Conservation (phyloP, 768 basidiomycete species). For the Calvatia gigantea region DNA sequence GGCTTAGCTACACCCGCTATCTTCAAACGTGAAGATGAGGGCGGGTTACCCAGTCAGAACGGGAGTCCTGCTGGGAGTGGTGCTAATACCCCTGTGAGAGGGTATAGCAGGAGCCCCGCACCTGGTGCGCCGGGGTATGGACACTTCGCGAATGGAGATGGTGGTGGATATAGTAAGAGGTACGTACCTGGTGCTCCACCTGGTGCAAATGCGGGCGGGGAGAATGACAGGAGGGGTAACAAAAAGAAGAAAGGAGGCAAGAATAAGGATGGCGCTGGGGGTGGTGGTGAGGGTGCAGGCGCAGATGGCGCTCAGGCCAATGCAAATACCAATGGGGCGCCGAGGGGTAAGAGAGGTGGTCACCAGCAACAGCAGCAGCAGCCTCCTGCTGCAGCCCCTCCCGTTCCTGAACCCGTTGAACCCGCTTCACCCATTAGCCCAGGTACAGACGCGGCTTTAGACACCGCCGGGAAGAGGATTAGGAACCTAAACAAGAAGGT, state of each 20-base stretch:
- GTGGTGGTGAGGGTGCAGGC: constrained; percentile 38
- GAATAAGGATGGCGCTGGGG: constrained; percentile 26
- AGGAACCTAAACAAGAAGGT: constrained; percentile 97
- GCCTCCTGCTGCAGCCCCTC: constrained; percentile 22
- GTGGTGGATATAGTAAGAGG: constrained; percentile 37
- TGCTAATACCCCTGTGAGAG: constrained; percentile 59
- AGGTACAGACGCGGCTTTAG: constrained; percentile 54
- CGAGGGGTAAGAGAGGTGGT: constrained; percentile 18
- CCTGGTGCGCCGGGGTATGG: constrained; percentile 46
- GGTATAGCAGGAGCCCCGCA: constrained; percentile 53
- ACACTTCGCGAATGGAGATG: constrained; percentile 28
- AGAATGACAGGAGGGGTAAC: constrained; percentile 48
- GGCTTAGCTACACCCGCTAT: constrained; percentile 85
- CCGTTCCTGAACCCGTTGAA: constrained; percentile 21
- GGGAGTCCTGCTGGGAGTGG: constrained; percentile 32
- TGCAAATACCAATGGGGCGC: constrained; percentile 3
- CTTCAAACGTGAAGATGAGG: constrained; percentile 92
- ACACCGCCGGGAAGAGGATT: constrained; percentile 87
- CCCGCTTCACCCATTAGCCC: constrained; percentile 48
- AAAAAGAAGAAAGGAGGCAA: constrained; percentile 52
- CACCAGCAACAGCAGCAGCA: constrained; percentile 7
- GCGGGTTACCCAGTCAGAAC: constrained; percentile 50
- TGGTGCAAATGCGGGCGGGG: constrained; percentile 34
- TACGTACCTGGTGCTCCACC: constrained; percentile 76
- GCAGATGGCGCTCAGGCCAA: constrained; percentile 31